A percentile compares a stretch with the other conserved stretches of the same genome.
These are phyloP conservation scores for Pichia ethanolica DNA, from an alignment of 805 yeast genomes.

Conservation along the genomic window DNA sequence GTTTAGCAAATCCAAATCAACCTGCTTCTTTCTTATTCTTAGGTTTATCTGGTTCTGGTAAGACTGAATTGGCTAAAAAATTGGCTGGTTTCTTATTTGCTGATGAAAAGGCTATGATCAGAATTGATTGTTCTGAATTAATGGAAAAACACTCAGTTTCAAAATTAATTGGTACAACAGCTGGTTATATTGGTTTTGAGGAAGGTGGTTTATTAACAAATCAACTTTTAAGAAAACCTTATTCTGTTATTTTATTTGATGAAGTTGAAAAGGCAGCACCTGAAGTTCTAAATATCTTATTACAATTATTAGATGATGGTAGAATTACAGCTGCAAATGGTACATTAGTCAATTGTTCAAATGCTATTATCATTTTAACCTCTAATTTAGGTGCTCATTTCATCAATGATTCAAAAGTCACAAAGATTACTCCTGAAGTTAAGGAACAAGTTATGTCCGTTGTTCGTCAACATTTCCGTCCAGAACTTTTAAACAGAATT, in stretches of 20 bases:
- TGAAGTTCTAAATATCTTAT: conserved; percentile 84
- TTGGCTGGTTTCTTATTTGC: conserved; percentile 93
- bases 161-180: conserved; percentile 92
- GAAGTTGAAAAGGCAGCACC: conserved; percentile 99
- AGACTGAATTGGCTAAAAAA: conserved; percentile 95
- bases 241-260: conserved; percentile 92
- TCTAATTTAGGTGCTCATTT: conserved; percentile 94
- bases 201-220: conserved; percentile 97
- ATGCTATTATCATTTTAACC: conserved; percentile 90
- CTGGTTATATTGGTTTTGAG: conserved; percentile 94
- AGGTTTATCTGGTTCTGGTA: conserved; percentile 96
- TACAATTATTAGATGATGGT: conserved; percentile 95
- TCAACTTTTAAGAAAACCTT: conserved; percentile 84
- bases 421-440: conserved; percentile 61
- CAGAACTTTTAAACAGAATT: conserved; percentile 94
- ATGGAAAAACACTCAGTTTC: conserved; percentile 94
- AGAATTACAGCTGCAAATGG: conserved; percentile 93
- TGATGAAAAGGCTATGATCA: conserved; percentile 93
- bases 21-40: conserved; percentile 93
- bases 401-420: conserved; percentile 54
- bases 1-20: conserved; percentile 91
- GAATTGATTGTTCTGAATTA: conserved; percentile 96
- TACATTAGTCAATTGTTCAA: conserved; percentile 86
- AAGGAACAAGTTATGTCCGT: conserved; percentile 75
- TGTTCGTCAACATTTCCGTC: conserved; percentile 87